Percentiles rank a stretch among this genome's conserved stretches.
phyloP scores from a whole-genome alignment of 306 rosid species.

The Vigna nakashimae region DNA sequence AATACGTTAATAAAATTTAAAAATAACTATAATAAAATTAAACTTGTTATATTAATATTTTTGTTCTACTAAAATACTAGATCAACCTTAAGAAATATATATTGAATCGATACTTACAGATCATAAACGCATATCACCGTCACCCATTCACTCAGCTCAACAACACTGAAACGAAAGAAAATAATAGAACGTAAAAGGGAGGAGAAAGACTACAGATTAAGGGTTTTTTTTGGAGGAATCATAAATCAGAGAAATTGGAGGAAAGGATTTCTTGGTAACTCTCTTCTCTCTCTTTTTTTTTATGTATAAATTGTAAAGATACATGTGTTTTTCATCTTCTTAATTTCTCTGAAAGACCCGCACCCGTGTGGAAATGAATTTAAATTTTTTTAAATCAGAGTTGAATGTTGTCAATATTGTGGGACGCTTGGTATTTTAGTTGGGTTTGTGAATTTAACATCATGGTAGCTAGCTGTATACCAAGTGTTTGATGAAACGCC shows the following conservation, averaged over 20 bases:
- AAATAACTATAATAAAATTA: too few relatives aligned
- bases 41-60: too few relatives aligned
- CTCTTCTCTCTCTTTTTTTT: background rate
- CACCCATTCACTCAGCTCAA: background rate
- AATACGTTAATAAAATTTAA: too few relatives aligned
- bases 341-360: background rate
- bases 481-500: slow-evolving; percentile 16
- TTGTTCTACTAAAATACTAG: too few relatives aligned
- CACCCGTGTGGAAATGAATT: background rate
- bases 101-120: too few relatives aligned
- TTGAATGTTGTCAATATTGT: too few relatives aligned
- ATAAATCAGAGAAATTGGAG: slow-evolving; percentile 23
- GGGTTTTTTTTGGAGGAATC: background rate
- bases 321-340: background rate
- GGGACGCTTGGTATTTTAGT: too few relatives aligned
- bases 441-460: background rate
- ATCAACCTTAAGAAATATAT: too few relatives aligned
- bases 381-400: background rate
- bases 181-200: background rate
- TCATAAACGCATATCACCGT: background rate
- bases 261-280: background rate
- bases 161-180: background rate
- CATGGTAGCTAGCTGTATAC: background rate
- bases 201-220: background rate
- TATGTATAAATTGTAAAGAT: background rate